Percentiles rank a stretch among this genome's conserved stretches.
phyloP scores from a whole-genome alignment of 148 eudicot genomes.

The Chenopodium berlandieri region DNA sequence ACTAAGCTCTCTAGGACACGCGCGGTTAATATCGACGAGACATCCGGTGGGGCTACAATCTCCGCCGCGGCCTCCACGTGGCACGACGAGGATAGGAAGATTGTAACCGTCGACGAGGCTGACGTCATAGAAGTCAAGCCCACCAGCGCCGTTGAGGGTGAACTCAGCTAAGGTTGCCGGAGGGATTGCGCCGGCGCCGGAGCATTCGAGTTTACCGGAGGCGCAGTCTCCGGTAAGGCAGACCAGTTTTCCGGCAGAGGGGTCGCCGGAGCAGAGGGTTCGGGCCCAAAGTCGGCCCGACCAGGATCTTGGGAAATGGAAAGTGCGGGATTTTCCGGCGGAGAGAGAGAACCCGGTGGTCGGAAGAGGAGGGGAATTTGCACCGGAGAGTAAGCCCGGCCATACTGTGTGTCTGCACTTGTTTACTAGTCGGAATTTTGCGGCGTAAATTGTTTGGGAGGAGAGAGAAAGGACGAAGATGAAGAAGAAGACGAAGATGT shows the following conservation, averaged over 20 bases:
- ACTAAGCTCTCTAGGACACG: slow-evolving; percentile 58
- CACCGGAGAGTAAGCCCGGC: slow-evolving; percentile 96
- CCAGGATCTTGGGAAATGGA: slow-evolving; percentile 63
- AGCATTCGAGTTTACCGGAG: slow-evolving; percentile 64
- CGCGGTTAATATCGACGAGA: slow-evolving; percentile 65
- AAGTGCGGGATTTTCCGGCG: slow-evolving; percentile 51
- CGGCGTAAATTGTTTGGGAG: slow-evolving; percentile 37
- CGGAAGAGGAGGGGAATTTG: slow-evolving; percentile 52
- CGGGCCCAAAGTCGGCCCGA: slow-evolving; percentile 98
- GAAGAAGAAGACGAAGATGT: slow-evolving; percentile 24
- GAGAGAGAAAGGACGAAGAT: slow-evolving; percentile 22
- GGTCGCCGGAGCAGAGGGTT: slow-evolving; percentile 54
- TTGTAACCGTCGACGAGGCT: slow-evolving; percentile 96
- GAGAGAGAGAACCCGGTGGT: slow-evolving; percentile 81
- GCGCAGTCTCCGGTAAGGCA: slow-evolving; percentile 92
- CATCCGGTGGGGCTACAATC: slow-evolving; percentile 91
- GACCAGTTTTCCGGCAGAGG: slow-evolving; percentile 45
- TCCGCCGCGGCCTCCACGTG: slow-evolving; percentile 55
- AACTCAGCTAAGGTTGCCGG: slow-evolving; percentile 95
- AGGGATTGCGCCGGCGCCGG: slow-evolving; percentile 80
- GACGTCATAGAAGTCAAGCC: slow-evolving; percentile 90
- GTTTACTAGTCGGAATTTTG: slow-evolving; percentile 70
- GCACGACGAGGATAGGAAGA: slow-evolving; percentile 69
- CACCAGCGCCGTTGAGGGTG: slow-evolving; percentile 88
- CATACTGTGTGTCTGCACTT: slow-evolving; percentile 74